These are phyloP conservation scores for Schwanniomyces etchellsii DNA, from an alignment of 1,139 yeast species.

Conservation along the genomic window DNA sequence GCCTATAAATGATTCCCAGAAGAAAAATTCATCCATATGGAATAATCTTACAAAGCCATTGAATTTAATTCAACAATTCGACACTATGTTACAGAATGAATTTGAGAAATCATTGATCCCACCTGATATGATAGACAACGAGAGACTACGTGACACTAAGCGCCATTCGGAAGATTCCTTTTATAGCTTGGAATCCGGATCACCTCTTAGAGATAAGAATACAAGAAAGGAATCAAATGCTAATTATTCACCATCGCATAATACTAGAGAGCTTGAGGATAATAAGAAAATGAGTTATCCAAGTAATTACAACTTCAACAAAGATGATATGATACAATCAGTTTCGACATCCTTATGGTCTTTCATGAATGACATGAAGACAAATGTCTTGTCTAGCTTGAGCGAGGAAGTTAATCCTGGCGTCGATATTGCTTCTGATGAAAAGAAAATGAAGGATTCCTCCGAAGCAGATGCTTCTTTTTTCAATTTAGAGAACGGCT, in stretches of 20 bases:
- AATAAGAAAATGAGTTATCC: background rate
- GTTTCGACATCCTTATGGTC: constrained; percentile 43
- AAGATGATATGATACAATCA: constrained; percentile 35
- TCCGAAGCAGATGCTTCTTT: background rate
- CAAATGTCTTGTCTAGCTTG: constrained; percentile 32
- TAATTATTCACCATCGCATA: background rate
- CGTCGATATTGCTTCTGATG: background rate
- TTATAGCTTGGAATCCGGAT: background rate
- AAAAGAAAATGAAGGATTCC: background rate
- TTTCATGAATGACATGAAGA: constrained; percentile 39
- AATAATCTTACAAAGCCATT: constrained; percentile 50
- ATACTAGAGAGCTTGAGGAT: background rate
- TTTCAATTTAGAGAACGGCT: constrained; percentile 2
- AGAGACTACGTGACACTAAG: constrained; percentile 2
- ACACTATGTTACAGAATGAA: constrained; percentile 60
- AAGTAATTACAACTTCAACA: background rate
- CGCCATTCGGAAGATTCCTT: constrained; percentile 2
- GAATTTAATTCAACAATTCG: constrained; percentile 61
- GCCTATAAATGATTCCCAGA: constrained; percentile 1
- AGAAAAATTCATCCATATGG: constrained; percentile 27
- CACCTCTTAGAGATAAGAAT: background rate
- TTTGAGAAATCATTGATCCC: constrained; percentile 47
- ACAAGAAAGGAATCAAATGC: background rate
- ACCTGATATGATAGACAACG: no score
- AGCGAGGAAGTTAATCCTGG: constrained; percentile 20